A percentile compares a stretch with the other conserved stretches of the same genome.
phyloP scores from a whole-genome alignment of 2,329 filamentous ascomycete genomes.

The Harringtonia lauricola region DNA sequence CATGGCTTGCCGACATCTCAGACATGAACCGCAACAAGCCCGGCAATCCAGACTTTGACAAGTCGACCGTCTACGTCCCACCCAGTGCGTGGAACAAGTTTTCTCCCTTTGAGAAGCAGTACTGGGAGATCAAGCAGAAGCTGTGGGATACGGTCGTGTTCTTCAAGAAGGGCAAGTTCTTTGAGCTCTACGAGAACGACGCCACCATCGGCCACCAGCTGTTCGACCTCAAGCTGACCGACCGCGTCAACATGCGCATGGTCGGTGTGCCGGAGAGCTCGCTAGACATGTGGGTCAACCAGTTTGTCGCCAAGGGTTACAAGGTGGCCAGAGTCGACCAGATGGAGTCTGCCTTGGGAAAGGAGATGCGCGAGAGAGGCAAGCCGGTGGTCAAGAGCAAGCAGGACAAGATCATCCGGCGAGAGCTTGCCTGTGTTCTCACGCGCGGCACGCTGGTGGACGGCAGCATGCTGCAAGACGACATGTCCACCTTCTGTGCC shows the following conservation, averaged over 20 bases:
- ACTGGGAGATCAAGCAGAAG: conserved; percentile 98
- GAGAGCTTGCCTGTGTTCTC: conserved; percentile 82
- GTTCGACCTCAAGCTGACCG: conserved; percentile 95
- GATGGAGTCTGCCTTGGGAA: conserved; percentile 87
- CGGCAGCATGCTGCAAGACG: conserved; percentile 91
- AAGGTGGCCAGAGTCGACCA: conserved; percentile 97
- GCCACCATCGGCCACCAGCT: conserved; percentile 92
- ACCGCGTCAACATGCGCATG: conserved; percentile 99
- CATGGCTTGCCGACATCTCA: conserved; percentile 77
- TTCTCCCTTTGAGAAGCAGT: conserved; percentile 93
- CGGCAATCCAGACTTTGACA: conserved; percentile 81
- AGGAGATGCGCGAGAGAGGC: conserved; percentile 96
- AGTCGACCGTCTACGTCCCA: conserved; percentile 82
- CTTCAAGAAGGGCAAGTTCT: conserved; percentile 99
- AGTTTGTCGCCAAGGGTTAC: conserved; percentile 95
- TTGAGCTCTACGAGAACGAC: conserved; percentile 96
- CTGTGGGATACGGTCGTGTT: conserved; percentile 97
- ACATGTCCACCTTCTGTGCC: conserved; percentile 94
- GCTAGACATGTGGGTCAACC: conserved; percentile 93
- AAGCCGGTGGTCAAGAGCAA: conserved; percentile 50
- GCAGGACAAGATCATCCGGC: conserved; percentile 84
- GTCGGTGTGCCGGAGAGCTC: conserved; percentile 94
- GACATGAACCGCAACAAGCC: conserved; percentile 76
- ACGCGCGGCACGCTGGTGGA: conserved; percentile 91
- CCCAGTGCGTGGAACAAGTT: conserved; percentile 70